phyloP scores from a whole-genome alignment of 306 rosid species.

The Prunus mira region DNA sequence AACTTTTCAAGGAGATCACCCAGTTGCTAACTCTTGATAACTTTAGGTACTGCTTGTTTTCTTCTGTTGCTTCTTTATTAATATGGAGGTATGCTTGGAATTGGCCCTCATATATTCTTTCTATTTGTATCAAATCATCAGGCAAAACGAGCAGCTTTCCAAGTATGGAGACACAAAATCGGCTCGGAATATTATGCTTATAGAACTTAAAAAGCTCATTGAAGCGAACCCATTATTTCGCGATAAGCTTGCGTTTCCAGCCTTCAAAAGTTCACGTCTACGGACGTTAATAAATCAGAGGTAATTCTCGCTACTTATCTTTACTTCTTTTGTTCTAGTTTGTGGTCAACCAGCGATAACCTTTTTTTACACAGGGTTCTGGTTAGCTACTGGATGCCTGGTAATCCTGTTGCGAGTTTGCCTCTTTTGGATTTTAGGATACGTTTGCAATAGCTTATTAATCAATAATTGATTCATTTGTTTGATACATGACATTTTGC shows the following conservation, averaged over 20 bases:
- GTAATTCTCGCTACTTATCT: conserved; percentile 12
- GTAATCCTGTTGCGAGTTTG: background rate
- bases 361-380: conserved; percentile 1
- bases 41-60: conserved; percentile 28
- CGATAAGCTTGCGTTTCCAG: conserved; percentile 43
- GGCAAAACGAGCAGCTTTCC: conserved; percentile 56
- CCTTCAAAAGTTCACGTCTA: conserved; percentile 45
- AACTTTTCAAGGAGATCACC: conserved; percentile 50
- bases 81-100: background rate
- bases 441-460: background rate
- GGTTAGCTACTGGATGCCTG: background rate
- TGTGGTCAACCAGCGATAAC: background rate
- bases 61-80: background rate
- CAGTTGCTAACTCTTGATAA: conserved; percentile 48
- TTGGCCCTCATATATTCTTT: conserved; percentile 5
- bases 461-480: background rate
- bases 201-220: conserved; percentile 45
- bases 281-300: conserved; percentile 48
- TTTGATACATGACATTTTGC: background rate
- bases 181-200: conserved; percentile 44
- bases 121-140: conserved; percentile 11
- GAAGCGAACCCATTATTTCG: conserved; percentile 47
- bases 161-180: conserved; percentile 49
- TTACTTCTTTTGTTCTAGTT: background rate
- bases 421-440: background rate